Evolutionary conservation across 1,284 basidiomycete species (phyloP), one percentile per base, ranked within the genome.

Genomic region (Naganishia cerealis): DNA sequence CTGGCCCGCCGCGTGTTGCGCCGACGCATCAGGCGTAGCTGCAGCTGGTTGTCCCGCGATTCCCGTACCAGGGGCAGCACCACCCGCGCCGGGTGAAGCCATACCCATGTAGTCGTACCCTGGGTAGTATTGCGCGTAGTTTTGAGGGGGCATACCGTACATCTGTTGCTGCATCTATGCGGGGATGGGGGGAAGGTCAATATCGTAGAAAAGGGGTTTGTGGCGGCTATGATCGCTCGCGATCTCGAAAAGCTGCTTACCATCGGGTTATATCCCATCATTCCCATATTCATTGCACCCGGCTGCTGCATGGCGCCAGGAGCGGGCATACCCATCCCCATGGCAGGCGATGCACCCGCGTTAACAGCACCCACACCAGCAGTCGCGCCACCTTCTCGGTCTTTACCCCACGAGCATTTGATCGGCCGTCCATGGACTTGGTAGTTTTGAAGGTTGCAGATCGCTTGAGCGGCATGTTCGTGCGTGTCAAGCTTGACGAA

Each of bases 321-420:
- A 33, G 29, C 29, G 3, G 29, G 29, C 50, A 59, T 57, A 10
- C 53, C 65, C 33, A 48, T 57, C 18, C 57, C 67, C 18, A 50
- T 48, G 39, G n/a, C n/a, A n/a, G 40, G 55, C 12, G 56, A 50
- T 39, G 52, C 46, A 18, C 42, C 57, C 18, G n/a, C 39, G 43
- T 39, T 54, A 12, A 38, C 52, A 52, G 21, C 54, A 3, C 16
- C 38, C 2, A 39, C 66, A 48, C 55, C 62, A 13, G 52, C 33
- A 12, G 59, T 38, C 12, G 73, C 70, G 33, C 71, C 71, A 38
- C 71, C 67, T 59, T 75, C 73, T 68, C 92, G 86, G 78, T 97
- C 94, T 82, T 97, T 98, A 71, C 95, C 95, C 95, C 95, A 99
- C 73, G 92, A 93, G 81, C 92, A 95, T 81, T 96, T 95, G 84